A percentile compares a stretch with the other conserved stretches of the same genome.
phyloP scores from a whole-genome alignment of 176 grass and related monocot species.

The Lolium rigidum region DNA sequence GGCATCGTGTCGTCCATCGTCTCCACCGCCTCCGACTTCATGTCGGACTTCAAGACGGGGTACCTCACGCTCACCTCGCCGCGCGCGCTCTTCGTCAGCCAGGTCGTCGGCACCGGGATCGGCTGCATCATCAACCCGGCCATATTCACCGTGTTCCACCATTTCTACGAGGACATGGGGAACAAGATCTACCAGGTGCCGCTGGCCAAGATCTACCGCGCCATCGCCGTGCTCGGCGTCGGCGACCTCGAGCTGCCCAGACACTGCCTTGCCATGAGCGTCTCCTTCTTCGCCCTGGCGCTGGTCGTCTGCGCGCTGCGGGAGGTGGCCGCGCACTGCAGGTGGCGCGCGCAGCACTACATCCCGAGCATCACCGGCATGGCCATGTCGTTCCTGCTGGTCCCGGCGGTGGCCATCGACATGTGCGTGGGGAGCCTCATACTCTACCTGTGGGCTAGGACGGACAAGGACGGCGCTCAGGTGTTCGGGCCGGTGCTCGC shows the following conservation, averaged over 20 bases:
- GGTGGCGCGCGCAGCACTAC: conserved; percentile 44
- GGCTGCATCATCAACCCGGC: conserved; percentile 69
- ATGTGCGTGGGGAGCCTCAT: conserved; percentile 72
- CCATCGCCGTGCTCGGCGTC: conserved; percentile 71
- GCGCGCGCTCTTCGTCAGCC: conserved; percentile 69
- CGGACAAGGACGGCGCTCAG: conserved; percentile 46
- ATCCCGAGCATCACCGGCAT: conserved; percentile 68
- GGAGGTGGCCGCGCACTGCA: conserved; percentile 50
- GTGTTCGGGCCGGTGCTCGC: conserved; percentile 61
- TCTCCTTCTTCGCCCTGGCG: conserved; percentile 49
- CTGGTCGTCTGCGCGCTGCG: conserved; percentile 44
- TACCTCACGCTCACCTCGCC: conserved; percentile 83
- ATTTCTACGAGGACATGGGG: conserved; percentile 48
- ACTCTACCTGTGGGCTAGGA: conserved; percentile 49
- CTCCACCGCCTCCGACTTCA: conserved; percentile 75
- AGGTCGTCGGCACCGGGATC: conserved; percentile 62
- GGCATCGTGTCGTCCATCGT: conserved; percentile 68
- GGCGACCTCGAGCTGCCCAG: conserved; percentile 57
- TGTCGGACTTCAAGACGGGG: conserved; percentile 79
- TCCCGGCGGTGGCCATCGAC: conserved; percentile 70
- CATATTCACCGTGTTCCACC: conserved; percentile 71
- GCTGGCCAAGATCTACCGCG: conserved; percentile 64
- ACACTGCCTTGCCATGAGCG: conserved; percentile 61
- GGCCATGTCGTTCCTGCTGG: conserved; percentile 68
- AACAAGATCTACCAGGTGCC: conserved; percentile 55